Conservation (phyloP, 108 stramenopile genomes). For the Aureococcus anophagefferens region DNA sequence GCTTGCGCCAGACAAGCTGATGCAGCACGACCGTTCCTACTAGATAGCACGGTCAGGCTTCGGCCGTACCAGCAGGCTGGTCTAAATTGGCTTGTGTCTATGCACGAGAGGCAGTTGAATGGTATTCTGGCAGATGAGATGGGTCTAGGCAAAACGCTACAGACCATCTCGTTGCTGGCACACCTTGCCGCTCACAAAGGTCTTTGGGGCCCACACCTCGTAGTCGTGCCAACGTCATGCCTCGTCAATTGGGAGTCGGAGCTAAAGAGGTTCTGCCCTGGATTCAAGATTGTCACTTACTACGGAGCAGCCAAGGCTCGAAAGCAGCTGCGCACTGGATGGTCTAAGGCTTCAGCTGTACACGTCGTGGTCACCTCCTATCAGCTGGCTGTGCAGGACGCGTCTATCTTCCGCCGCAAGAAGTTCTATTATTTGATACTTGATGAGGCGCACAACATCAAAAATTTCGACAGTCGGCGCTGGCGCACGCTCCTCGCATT, state of each 20-base stretch:
- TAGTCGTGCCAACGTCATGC: conserved; percentile 91
- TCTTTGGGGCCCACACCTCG: conserved; percentile 96
- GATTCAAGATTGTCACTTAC: conserved; percentile 84
- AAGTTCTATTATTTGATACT: conserved; percentile 95
- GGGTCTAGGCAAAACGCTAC: conserved; percentile 77
- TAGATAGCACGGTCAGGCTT: conserved; percentile 30
- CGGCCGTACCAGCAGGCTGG: conserved; percentile 89
- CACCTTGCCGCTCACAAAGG: conserved; percentile 84
- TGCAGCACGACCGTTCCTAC: conserved; percentile 37
- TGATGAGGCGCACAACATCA: conserved; percentile 98
- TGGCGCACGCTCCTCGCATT: conserved; percentile 98
- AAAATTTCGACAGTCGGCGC: conserved; percentile 91
- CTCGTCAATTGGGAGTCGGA: conserved; percentile 98
- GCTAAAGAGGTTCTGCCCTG: conserved; percentile 84
- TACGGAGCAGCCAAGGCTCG: conserved; percentile 84
- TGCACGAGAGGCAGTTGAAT: conserved; percentile 83
- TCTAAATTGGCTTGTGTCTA: conserved; percentile 89
- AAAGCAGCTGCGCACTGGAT: conserved; percentile 79
- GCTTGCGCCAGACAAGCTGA: conserved; percentile 11
- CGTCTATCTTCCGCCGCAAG: conserved; percentile 83
- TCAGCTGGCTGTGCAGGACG: conserved; percentile 91
- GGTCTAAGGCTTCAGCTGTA: conserved; percentile 72
- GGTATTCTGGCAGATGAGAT: conserved; percentile 98
- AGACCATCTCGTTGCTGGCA: conserved; percentile 86
- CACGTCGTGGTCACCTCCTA: conserved; percentile 95